These are phyloP conservation scores for Exophiala phaeomuriformis DNA, from an alignment of 2,329 filamentous ascomycete genomes.

Conservation along the genomic window DNA sequence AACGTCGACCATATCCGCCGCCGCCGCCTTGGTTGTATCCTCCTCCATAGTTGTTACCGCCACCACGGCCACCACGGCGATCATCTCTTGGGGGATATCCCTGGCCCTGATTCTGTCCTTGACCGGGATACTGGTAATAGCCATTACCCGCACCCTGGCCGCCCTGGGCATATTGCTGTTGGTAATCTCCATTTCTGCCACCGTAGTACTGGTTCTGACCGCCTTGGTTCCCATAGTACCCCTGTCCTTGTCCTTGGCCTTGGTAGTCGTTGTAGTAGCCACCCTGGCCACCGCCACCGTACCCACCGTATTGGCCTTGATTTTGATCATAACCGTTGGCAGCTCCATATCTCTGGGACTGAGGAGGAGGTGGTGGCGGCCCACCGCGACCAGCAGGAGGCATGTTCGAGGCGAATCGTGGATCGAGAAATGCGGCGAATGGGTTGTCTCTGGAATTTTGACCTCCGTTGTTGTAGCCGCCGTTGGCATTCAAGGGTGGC, in stretches of 20 bases:
- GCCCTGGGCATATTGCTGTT: conserved; percentile 12
- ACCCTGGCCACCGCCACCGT: conserved; percentile 18
- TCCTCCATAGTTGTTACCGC: conserved; percentile 18
- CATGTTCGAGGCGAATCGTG: conserved; percentile 35
- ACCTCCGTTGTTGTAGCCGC: no score
- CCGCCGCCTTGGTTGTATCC: conserved; percentile 13
- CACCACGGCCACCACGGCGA: conserved; percentile 17
- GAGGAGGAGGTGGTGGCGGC: conserved; percentile 32
- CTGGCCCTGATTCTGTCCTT: conserved; percentile 15
- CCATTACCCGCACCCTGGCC: conserved; percentile 15
- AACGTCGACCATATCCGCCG: conserved; percentile 17
- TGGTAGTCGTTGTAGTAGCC: conserved; percentile 28
- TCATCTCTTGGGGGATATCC: conserved; percentile 14
- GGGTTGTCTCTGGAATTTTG: conserved; percentile 33
- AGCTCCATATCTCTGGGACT: conserved; percentile 23
- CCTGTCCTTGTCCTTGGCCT: conserved; percentile 23
- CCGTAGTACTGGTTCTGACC: conserved; percentile 28
- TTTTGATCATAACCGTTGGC: conserved; percentile 26
- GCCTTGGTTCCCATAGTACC: conserved; percentile 21
- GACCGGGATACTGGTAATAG: conserved; percentile 16
- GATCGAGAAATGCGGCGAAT: conserved; percentile 43
- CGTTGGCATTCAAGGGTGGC: conserved; percentile 15
- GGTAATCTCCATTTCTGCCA: conserved; percentile 19
- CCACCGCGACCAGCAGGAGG: conserved; percentile 33
- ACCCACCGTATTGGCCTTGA: conserved; percentile 6